A percentile compares a stretch with the other conserved stretches of the same genome.
Evolutionary conservation across 2,329 filamentous ascomycete genomes (phyloP).

Genomic region (Domatiomyces globalis): DNA sequence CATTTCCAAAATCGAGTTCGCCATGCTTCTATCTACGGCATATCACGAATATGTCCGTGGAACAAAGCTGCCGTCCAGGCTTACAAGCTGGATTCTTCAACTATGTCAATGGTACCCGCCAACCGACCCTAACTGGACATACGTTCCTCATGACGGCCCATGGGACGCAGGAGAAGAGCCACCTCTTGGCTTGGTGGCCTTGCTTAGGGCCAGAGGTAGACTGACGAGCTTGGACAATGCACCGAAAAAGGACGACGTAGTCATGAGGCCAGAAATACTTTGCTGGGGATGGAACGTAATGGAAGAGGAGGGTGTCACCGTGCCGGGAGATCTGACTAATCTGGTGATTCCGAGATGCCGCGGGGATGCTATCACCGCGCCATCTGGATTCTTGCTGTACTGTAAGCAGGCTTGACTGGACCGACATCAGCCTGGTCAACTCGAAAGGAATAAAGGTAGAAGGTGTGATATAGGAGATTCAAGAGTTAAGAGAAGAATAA

Average conservation of each 20-base stretch:
- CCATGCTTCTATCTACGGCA: constrained; percentile 14
- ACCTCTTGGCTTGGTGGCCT: constrained; percentile 11
- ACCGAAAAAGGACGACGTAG: not conserved
- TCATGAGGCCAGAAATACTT: constrained; percentile 13
- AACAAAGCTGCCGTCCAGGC: constrained; percentile 21
- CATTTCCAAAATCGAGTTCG: constrained; percentile 8
- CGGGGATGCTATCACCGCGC: not conserved
- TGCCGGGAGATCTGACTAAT: constrained; percentile 7
- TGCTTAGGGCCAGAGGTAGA: constrained; percentile 8
- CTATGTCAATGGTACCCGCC: constrained; percentile 18
- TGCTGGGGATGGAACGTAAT: constrained; percentile 31
- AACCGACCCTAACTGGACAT: constrained; percentile 19
- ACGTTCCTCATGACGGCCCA: constrained; percentile 13
- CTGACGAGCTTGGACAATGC: constrained; percentile 2
- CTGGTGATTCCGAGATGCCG: not conserved
- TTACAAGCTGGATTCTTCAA: constrained; percentile 24
- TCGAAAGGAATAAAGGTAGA: not conserved
- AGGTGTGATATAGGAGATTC: not conserved
- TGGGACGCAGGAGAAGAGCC: constrained; percentile 14
- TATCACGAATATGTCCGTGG: constrained; percentile 12
- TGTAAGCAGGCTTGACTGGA: constrained; percentile 3
- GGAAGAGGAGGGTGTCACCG: constrained; percentile 23
- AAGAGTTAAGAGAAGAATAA: not conserved
- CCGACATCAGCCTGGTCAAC: no score
- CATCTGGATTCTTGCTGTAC: constrained; percentile 4